Percentiles rank a stretch among this genome's conserved stretches.
phyloP scores from a whole-genome alignment of 805 yeast genomes.

The Komagataella mondaviorum region DNA sequence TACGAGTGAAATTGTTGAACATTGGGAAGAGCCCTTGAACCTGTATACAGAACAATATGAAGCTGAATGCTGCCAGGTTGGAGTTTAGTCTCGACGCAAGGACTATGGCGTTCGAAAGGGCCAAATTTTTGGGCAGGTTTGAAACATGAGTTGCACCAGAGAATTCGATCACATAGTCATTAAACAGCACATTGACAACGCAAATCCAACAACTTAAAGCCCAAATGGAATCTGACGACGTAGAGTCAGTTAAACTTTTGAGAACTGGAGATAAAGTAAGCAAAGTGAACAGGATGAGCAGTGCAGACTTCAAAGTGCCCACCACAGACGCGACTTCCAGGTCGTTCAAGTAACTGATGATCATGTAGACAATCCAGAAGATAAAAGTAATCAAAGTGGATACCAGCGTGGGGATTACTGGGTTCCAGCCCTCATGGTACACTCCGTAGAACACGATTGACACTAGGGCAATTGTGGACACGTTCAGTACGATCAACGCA shows the following conservation, averaged over 20 bases:
- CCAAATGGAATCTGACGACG: conserved; percentile 94
- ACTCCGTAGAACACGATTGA: conserved; percentile 56
- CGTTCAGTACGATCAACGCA: conserved; percentile 50
- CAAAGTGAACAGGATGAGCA: conserved; percentile 55
- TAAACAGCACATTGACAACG: conserved; percentile 48
- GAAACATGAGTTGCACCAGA: conserved; percentile 14
- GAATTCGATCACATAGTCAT: conserved; percentile 52
- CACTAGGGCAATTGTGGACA: conserved; percentile 50
- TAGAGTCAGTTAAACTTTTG: conserved; percentile 75
- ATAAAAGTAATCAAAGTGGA: conserved; percentile 20
- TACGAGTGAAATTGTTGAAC: conserved; percentile 47
- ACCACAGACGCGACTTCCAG: conserved; percentile 15
- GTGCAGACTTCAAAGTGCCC: conserved; percentile 43
- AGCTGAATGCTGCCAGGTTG: conserved; percentile 70
- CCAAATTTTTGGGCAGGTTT: conserved; percentile 69
- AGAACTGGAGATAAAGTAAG: conserved; percentile 81
- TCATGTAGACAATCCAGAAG: conserved; percentile 19
- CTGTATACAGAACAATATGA: conserved; percentile 62
- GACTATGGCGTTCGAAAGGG: conserved; percentile 78
- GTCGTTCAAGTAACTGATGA: conserved; percentile 13
- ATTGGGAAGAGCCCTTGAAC: conserved; percentile 61
- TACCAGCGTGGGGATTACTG: conserved; percentile 24
- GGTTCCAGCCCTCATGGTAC: conserved; percentile 35
- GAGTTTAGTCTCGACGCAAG: conserved; percentile 76
- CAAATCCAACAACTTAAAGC: conserved; percentile 75